Base-by-base conservation (phyloP, 2,329 filamentous ascomycete genomes). In the Chaetomium globosum region DNA sequence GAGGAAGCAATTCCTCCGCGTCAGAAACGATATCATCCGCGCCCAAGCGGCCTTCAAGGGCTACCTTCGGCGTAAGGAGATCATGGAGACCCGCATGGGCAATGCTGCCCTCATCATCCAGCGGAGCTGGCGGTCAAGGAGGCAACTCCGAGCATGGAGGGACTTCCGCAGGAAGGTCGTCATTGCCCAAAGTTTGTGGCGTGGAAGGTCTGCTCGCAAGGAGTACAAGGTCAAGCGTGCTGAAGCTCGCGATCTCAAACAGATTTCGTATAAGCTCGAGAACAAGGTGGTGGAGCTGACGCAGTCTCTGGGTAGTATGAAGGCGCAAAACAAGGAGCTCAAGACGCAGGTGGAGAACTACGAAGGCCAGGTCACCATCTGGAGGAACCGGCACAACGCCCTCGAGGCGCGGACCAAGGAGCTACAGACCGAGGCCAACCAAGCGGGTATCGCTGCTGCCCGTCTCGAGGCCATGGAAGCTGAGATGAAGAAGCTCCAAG, bases 231-330 rank as follows among this genome's bases (percentile, higher is more conserved):
- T 83, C 72, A 81, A 96, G 67, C 92, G 95, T 71, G 93, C 97
- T 79, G 95, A 99, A 79, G 95, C 95, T 70, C 91, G 95, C 75
- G 96, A 99, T 81, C 86, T 99, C 77, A 98, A 98, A 84, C 94
- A 98, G 79, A 99, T 99, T 72, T 98, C 95, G 2, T 99, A 99
- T 84, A 98, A 97, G 83, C 83, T 99, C 73, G 95, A 99, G 79
- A 98, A 99, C 85, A 99, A 99, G 87, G 95, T 99, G 68, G 92
- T 99, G 68, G 95, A 99, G 81, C 85, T 99, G 74, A 99, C 95
- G 1, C 95, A 99, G 78, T 92, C 90, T 58, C 80, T 99, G 72
- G 93, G 95, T 70, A 89, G 92, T 10, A 90, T 97, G 85, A 97
- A 96, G 82, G 87, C 89, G 68, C 92, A 97, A 80, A 99, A 99